Evolutionary conservation across 129 eudicot genomes (phyloP).

Genomic region (Chrysanthemum makinoi): DNA sequence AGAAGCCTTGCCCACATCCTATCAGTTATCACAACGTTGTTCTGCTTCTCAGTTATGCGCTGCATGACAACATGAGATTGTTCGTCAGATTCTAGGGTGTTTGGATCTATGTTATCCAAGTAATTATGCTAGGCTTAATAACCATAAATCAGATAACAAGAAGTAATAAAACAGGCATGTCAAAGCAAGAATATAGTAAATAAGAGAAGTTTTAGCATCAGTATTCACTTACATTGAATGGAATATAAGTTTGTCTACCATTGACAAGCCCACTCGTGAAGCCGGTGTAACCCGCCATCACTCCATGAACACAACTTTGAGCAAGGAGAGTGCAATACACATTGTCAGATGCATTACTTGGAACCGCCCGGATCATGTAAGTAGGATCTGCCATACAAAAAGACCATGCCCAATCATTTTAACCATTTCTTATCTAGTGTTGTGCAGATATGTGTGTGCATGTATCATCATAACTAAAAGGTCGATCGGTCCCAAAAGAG

Average conservation of each 20-base stretch:
- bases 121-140: not conserved
- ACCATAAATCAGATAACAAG: not conserved
- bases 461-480: not conserved
- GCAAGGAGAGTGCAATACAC: conserved; percentile 95
- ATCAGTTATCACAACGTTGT: conserved; percentile 67
- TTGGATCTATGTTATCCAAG: not conserved
- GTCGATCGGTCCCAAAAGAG: not conserved
- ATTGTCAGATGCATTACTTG: conserved; percentile 91
- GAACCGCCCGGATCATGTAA: conserved; percentile 91
- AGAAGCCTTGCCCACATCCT: conserved; percentile 86
- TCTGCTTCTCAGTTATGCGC: conserved; percentile 65
- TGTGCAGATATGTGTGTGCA: conserved; percentile 4
- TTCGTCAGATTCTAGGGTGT: not conserved
- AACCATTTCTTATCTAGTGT: not conserved
- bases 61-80: conserved; percentile 28
- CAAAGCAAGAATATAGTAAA: not conserved
- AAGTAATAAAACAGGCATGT: not conserved
- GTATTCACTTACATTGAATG: conserved; percentile 61
- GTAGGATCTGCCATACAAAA: conserved; percentile 72
- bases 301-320: conserved; percentile 96
- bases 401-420: conserved; percentile 9
- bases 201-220: not conserved
- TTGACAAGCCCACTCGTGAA: conserved; percentile 77
- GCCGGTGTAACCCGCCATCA: conserved; percentile 92
- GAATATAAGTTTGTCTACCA: conserved; percentile 80